A percentile compares a stretch with the other conserved stretches of the same genome.
These are phyloP conservation scores for Aspergillus quadrilineatus DNA, from an alignment of 2,329 filamentous ascomycete genomes.

Conservation along the genomic window DNA sequence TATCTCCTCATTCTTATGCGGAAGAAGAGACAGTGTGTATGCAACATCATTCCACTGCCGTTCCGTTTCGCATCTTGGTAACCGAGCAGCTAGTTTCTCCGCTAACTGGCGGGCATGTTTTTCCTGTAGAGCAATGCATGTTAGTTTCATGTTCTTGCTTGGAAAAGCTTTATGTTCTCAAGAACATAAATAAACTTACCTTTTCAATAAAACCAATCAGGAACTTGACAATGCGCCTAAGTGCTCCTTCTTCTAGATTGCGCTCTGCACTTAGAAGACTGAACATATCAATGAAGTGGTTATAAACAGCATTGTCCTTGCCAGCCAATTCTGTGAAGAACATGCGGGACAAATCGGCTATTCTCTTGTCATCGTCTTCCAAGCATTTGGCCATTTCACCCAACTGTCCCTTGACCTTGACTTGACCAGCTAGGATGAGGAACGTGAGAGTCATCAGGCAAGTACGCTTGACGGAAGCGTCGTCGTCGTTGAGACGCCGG, in stretches of 20 bases:
- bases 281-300: conserved; percentile 99
- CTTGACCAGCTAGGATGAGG: conserved; percentile 91
- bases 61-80: conserved; percentile 84
- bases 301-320: conserved; percentile 98
- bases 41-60: conserved; percentile 97
- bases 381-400: conserved; percentile 99
- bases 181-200: conserved; percentile 52
- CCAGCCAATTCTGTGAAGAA: conserved; percentile 97
- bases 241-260: conserved; percentile 76
- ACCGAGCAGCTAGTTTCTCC: conserved; percentile 83
- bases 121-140: conserved; percentile 59
- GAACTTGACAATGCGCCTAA: conserved; percentile 87
- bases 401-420: conserved; percentile 98
- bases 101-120: conserved; percentile 95
- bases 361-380: conserved; percentile 91
- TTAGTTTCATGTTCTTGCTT: background rate
- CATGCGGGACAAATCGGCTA: conserved; percentile 91
- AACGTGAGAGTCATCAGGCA: conserved; percentile 99
- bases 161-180: background rate
- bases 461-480: conserved; percentile 89
- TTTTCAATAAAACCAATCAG: conserved; percentile 96
- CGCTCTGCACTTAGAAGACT: conserved; percentile 81
- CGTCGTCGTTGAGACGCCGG: conserved; percentile 82
- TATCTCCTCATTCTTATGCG: conserved; percentile 62
- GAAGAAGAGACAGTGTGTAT: conserved; percentile 82